Evolutionary conservation across 2,329 filamentous ascomycete species (phyloP).

Genomic region (Colletotrichum liriopes): DNA sequence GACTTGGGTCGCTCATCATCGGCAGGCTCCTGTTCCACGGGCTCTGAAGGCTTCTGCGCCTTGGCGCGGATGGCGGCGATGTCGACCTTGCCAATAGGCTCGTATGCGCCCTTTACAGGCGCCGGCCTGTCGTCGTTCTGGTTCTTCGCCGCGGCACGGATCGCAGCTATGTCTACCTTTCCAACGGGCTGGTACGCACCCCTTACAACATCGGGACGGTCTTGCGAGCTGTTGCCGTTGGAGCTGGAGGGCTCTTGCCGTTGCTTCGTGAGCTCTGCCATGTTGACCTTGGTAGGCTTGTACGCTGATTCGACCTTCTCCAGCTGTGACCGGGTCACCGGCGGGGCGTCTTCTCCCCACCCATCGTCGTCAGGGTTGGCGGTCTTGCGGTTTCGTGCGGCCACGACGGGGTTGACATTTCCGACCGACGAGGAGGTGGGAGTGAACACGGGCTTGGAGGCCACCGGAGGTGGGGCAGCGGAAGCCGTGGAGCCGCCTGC

Average conservation of each 20-base stretch:
- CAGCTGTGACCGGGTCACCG: constrained; percentile 85
- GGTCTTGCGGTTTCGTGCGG: constrained; percentile 74
- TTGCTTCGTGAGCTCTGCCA: constrained; percentile 86
- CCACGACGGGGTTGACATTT: constrained; percentile 78
- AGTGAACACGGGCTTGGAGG: constrained; percentile 93
- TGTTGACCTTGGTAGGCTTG: constrained; percentile 95
- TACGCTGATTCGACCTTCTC: constrained; percentile 96
- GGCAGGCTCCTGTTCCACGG: constrained; percentile 50
- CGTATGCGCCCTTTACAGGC: constrained; percentile 91
- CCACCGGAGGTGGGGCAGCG: constrained; percentile 77
- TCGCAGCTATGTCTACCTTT: constrained; percentile 96
- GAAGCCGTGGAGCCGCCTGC: constrained; percentile 70
- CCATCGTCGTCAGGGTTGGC: constrained; percentile 84
- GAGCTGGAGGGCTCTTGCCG: constrained; percentile 77
- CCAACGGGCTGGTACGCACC: constrained; percentile 95
- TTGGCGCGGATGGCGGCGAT: constrained; percentile 93
- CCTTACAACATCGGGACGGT: constrained; percentile 77
- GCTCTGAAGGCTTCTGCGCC: constrained; percentile 74
- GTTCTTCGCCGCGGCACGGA: constrained; percentile 81
- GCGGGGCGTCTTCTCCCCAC: constrained; percentile 96
- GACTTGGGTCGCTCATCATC: constrained; percentile 63
- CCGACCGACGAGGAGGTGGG: constrained; percentile 73
- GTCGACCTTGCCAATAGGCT: constrained; percentile 96
- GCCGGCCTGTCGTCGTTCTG: constrained; percentile 84
- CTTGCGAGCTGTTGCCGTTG: constrained; percentile 51